Evolutionary conservation across 1,284 basidiomycete species (phyloP).

Genomic region (Amylostereum chailletii): DNA sequence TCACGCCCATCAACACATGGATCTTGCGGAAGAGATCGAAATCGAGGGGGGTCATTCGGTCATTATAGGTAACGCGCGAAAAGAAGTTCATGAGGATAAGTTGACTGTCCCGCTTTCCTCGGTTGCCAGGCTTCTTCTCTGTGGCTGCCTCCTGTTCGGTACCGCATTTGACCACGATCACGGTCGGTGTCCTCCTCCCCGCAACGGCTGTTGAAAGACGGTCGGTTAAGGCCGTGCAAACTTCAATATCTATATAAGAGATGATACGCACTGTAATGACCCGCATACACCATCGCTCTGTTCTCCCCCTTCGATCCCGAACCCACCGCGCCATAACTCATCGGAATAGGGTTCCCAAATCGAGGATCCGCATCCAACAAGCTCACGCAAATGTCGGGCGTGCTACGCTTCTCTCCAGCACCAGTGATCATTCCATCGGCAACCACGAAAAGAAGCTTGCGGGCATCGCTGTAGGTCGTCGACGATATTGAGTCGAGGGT

Average conservation of each 20-base stretch:
- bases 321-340: slow-evolving; percentile 91
- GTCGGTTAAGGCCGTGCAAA: slow-evolving; percentile 5
- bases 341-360: slow-evolving; percentile 93
- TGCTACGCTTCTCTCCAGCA: slow-evolving; percentile 88
- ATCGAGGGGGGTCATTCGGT: slow-evolving; percentile 95
- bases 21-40: slow-evolving; percentile 98
- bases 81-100: slow-evolving; percentile 99
- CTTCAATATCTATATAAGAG: not conserved
- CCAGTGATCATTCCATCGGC: slow-evolving; percentile 99
- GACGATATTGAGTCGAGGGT: slow-evolving; percentile 90
- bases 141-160: slow-evolving; percentile 72
- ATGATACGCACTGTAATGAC: slow-evolving; percentile 82
- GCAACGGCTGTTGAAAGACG: slow-evolving; percentile 44
- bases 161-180: slow-evolving; percentile 96
- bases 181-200: slow-evolving; percentile 88
- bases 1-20: slow-evolving; percentile 96
- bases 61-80: slow-evolving; percentile 97
- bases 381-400: slow-evolving; percentile 93
- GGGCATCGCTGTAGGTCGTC: slow-evolving; percentile 85
- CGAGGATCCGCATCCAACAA: slow-evolving; percentile 90
- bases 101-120: slow-evolving; percentile 98
- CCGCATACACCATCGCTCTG: slow-evolving; percentile 97
- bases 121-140: slow-evolving; percentile 94
- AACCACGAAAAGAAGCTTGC: slow-evolving; percentile 91
- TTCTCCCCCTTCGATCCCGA: slow-evolving; percentile 87